These are phyloP conservation scores for Ilex paraguariensis DNA, from an alignment of 305 asterid genomes.

Conservation along the genomic window DNA sequence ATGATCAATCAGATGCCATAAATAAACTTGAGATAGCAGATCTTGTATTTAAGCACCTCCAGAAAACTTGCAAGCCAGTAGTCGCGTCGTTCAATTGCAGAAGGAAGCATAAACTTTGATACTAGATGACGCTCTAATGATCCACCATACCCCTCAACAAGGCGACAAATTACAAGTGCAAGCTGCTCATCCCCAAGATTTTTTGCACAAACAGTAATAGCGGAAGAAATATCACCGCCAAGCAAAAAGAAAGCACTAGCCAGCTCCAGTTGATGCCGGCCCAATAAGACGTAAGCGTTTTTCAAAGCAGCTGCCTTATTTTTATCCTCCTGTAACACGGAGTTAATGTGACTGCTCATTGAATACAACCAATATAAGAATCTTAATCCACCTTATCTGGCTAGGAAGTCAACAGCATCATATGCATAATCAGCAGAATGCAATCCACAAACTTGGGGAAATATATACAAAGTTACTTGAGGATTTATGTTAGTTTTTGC, in stretches of 20 bases:
- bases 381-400: not conserved
- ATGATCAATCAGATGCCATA: not conserved
- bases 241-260: conserved; percentile 97
- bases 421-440: not conserved
- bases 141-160: conserved; percentile 83
- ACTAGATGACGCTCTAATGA: conserved; percentile 62
- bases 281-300: conserved; percentile 96
- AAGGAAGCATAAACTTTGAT: conserved; percentile 77
- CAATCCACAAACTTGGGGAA: not conserved
- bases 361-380: conserved; percentile 4
- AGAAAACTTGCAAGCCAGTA: conserved; percentile 85
- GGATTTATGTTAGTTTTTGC: too few relatives aligned
- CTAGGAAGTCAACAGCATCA: not conserved
- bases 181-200: conserved; percentile 97
- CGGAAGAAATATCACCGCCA: conserved; percentile 96
- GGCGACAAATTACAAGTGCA: conserved; percentile 94
- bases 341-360: conserved; percentile 10
- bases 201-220: conserved; percentile 89
- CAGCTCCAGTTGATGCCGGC: conserved; percentile 96
- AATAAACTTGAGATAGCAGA: not conserved
- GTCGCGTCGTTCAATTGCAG: conserved; percentile 74
- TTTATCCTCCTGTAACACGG: conserved; percentile 69
- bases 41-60: conserved; percentile 52
- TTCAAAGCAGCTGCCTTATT: conserved; percentile 95
- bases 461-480: too few relatives aligned